Conservation (phyloP, 768 basidiomycete species). For the Phlebiopsis flavidoalba region DNA sequence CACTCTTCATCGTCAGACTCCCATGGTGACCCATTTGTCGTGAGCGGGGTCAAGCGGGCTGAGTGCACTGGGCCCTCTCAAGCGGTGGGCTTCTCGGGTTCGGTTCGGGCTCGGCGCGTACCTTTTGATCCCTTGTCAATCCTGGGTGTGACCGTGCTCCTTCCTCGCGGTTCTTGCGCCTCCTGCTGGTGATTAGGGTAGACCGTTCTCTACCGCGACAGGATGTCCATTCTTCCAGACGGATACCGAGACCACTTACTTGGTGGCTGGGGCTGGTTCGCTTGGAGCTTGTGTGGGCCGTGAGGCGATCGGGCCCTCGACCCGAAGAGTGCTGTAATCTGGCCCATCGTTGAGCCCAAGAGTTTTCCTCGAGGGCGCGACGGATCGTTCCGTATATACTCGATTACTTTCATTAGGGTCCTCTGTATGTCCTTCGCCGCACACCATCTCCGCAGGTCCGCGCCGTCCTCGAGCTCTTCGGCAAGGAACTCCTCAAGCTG, state of each 20-base stretch:
- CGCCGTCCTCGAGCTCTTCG: constrained; percentile 18
- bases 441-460: constrained; percentile 39
- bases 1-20: constrained; percentile 45
- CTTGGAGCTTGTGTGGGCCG: no score
- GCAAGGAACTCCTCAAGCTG: constrained; percentile 24
- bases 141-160: constrained; percentile 50
- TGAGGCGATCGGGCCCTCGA: no score
- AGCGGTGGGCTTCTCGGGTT: no score
- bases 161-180: constrained; percentile 23
- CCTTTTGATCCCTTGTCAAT: constrained; percentile 78
- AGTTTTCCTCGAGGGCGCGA: constrained; percentile 62
- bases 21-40: constrained; percentile 34
- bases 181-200: constrained; percentile 8
- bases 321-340: constrained; percentile 53
- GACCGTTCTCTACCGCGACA: background rate
- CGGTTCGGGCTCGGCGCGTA: constrained; percentile 62
- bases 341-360: constrained; percentile 71
- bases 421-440: constrained; percentile 48
- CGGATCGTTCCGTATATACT: constrained; percentile 53
- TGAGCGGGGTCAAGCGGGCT: constrained; percentile 65
- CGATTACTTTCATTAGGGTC: constrained; percentile 48
- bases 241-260: constrained; percentile 14
- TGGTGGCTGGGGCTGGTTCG: no score
- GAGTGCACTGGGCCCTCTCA: no score
- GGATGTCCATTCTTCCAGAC: constrained; percentile 22